These are phyloP conservation scores for Rutstroemia sp. DNA, from an alignment of 2,329 filamentous ascomycete genomes.

Conservation along the genomic window DNA sequence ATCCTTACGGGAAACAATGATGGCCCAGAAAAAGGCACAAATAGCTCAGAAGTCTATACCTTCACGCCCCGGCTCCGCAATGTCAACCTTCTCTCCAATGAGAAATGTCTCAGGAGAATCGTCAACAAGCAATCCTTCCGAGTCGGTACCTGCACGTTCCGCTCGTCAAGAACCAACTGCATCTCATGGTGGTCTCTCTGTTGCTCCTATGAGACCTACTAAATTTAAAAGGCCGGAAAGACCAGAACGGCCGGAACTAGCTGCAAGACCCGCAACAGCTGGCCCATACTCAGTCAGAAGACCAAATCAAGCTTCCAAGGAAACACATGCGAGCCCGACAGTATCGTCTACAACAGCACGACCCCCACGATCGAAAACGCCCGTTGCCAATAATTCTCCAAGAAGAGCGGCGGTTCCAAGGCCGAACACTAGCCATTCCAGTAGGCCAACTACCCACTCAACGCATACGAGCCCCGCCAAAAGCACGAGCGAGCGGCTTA, in stretches of 20 bases:
- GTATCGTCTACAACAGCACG: slow-evolving; percentile 31
- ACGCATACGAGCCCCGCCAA: slow-evolving; percentile 38
- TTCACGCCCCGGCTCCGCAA: slow-evolving; percentile 53
- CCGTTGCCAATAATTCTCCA: slow-evolving; percentile 39
- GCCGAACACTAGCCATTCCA: slow-evolving; percentile 31
- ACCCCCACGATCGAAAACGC: slow-evolving; percentile 38
- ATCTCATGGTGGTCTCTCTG: slow-evolving; percentile 51
- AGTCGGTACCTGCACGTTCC: slow-evolving; percentile 32
- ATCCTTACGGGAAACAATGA: slow-evolving; percentile 74
- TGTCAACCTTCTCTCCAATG: slow-evolving; percentile 52
- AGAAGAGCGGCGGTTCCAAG: slow-evolving; percentile 18
- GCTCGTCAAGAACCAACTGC: slow-evolving; percentile 35
- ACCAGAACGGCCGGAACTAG: slow-evolving; percentile 43
- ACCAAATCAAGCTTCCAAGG: slow-evolving; percentile 25
- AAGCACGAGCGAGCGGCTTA: slow-evolving; percentile 20
- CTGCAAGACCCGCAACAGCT: slow-evolving; percentile 55
- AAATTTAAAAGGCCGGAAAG: slow-evolving; percentile 42
- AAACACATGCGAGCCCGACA: slow-evolving; percentile 26
- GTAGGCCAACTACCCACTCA: slow-evolving; percentile 25
- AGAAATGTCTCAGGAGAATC: slow-evolving; percentile 34
- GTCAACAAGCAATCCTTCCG: slow-evolving; percentile 27
- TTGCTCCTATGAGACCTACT: slow-evolving; percentile 54
- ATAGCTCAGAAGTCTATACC: slow-evolving; percentile 46
- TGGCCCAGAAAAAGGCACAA: slow-evolving; percentile 67
- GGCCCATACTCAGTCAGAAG: slow-evolving; percentile 56